These are phyloP conservation scores for Penicillium roqueforti DNA, from an alignment of 495 filamentous ascomycete species.

Conservation along the genomic window DNA sequence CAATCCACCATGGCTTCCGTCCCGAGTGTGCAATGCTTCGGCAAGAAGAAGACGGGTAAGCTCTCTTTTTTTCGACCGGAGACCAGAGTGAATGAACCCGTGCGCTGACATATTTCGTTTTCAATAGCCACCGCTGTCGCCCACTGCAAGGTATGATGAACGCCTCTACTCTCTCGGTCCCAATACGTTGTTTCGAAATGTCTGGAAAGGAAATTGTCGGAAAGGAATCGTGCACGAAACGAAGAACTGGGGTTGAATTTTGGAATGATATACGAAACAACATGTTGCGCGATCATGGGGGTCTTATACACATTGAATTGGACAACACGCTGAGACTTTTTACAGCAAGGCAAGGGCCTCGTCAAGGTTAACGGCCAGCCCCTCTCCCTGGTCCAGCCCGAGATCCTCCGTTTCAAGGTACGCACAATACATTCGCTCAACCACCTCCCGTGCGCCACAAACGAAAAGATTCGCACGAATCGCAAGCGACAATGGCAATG, in stretches of 20 bases:
- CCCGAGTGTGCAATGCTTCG: conserved; percentile 91
- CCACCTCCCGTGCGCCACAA: conserved; percentile 5
- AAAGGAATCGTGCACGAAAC: conserved; percentile 4
- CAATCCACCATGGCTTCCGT: conserved; percentile 67
- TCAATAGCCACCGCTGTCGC: conserved; percentile 74
- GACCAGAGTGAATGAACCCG: conserved; percentile 10
- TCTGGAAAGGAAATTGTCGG: conserved; percentile 6
- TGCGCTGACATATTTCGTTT: conserved; percentile 33
- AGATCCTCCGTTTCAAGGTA: conserved; percentile 97
- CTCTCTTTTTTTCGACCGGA: conserved; percentile 8
- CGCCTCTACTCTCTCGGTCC: conserved; percentile 13
- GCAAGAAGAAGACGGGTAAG: conserved; percentile 84
- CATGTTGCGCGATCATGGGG: conserved; percentile 16
- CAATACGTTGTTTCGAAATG: conserved; percentile 20
- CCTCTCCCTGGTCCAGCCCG: conserved; percentile 85
- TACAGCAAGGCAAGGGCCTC: conserved; percentile 83
- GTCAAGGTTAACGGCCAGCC: conserved; percentile 98
- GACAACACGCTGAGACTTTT: conserved; percentile 35
- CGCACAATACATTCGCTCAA: conserved; percentile 9
- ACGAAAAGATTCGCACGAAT: conserved; percentile 3
- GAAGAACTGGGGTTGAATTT: conserved; percentile 6
- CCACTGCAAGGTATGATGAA: conserved; percentile 80
- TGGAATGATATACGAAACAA: conserved; percentile 11
- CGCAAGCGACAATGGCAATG: conserved; percentile 9
- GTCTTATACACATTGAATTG: conserved; percentile 7